Conservation (phyloP, 1,284 basidiomycete species). For the Puccinia novopanici region DNA sequence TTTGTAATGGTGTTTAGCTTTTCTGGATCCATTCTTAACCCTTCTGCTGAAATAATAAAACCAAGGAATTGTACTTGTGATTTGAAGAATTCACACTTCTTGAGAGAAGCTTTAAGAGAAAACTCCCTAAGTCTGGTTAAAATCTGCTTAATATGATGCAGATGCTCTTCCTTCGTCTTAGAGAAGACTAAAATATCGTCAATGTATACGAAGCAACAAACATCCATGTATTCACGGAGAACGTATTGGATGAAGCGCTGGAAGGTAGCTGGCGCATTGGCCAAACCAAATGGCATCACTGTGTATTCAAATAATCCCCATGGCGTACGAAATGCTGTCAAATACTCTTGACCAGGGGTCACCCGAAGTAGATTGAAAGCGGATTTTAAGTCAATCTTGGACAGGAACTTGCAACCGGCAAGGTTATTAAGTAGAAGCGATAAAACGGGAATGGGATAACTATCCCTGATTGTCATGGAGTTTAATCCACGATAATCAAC, state of each 20-base stretch:
- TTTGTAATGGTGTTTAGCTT: conserved; percentile 15
- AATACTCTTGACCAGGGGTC: conserved; percentile 57
- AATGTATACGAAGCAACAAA: conserved; percentile 19
- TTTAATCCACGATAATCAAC: conserved; percentile 30
- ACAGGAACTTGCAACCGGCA: no score
- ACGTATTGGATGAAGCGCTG: background rate
- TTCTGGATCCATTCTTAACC: conserved; percentile 3
- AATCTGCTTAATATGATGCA: background rate
- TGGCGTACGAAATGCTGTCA: conserved; percentile 60
- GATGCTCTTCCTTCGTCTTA: conserved; percentile 59
- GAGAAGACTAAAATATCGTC: no score
- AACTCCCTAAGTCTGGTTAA: background rate
- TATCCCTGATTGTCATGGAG: background rate
- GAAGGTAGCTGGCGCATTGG: conserved; percentile 59
- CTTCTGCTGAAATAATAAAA: conserved; percentile 1
- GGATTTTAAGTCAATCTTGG: no score
- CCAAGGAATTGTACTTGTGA: no score
- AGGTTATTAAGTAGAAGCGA: no score
- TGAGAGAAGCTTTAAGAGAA: background rate
- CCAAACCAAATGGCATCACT: conserved; percentile 62
- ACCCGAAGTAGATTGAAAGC: conserved; percentile 58
- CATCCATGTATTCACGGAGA: background rate
- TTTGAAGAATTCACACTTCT: conserved; percentile 33
- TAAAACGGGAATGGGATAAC: no score
- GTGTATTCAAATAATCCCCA: conserved; percentile 60